Conservation (phyloP, 257 asterid genomes). For the Plantago ovata region DNA sequence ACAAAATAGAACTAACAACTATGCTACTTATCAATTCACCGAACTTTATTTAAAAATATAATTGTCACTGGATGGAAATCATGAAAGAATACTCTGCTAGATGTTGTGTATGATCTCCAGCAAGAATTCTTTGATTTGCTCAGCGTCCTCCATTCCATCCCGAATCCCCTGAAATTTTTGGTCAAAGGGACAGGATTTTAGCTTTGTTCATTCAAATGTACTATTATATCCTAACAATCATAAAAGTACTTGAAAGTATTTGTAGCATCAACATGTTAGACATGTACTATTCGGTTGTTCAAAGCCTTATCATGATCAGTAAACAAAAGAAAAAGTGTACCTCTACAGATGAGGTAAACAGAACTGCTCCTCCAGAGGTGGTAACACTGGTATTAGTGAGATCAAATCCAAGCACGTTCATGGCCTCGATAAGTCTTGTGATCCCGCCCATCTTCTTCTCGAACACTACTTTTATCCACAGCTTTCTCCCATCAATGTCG, state of each 20-base stretch:
- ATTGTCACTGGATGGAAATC: background rate
- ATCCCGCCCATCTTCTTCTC: constrained; percentile 51
- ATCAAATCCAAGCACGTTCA: constrained; percentile 51
- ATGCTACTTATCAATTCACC: background rate
- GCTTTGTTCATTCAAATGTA: background rate
- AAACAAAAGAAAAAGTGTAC: constrained; percentile 29
- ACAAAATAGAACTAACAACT: background rate
- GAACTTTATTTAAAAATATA: too few relatives aligned
- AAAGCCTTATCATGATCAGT: background rate
- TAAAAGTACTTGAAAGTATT: too few relatives aligned
- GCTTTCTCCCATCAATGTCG: constrained; percentile 45
- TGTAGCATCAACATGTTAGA: background rate
- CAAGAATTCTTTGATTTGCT: constrained; percentile 38
- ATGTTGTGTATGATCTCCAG: constrained; percentile 38
- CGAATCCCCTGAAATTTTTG: constrained; percentile 36
- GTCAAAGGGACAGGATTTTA: background rate
- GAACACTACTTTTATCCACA: constrained; percentile 64
- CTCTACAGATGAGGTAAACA: constrained; percentile 57
- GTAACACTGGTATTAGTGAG: constrained; percentile 56
- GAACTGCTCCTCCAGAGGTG: constrained; percentile 55
- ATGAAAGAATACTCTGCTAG: constrained; percentile 21
- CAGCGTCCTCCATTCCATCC: constrained; percentile 41
- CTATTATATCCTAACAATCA: background rate
- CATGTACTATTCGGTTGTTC: background rate
- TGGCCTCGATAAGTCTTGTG: constrained; percentile 63